A percentile compares a stretch with the other conserved stretches of the same genome.
Conservation (phyloP, 2,329 filamentous ascomycete species). For the Nectriaceae sp. region DNA sequence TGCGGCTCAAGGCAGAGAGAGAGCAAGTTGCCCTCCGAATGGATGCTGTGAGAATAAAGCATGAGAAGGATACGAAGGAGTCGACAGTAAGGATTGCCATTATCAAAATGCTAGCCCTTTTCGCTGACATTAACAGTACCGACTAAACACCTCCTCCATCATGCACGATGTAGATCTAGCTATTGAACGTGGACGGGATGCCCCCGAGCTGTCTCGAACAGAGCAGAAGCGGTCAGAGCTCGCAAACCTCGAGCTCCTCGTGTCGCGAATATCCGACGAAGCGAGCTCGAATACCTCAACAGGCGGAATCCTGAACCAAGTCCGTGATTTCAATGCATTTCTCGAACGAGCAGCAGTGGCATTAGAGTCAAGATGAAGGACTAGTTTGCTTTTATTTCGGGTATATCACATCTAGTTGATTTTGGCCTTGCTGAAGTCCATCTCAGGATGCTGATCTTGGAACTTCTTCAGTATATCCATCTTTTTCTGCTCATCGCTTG, state of each 20-base stretch:
- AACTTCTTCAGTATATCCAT: conserved; percentile 91
- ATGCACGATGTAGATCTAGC: conserved; percentile 66
- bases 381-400: conserved; percentile 3
- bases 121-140: conserved; percentile 34
- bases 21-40: conserved; percentile 64
- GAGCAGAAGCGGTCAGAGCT: conserved; percentile 53
- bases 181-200: conserved; percentile 51
- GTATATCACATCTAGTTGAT: conserved; percentile 47
- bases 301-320: conserved; percentile 56
- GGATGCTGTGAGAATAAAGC: conserved; percentile 62
- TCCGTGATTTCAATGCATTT: conserved; percentile 64
- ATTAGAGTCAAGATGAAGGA: conserved; percentile 48
- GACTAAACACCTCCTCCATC: conserved; percentile 55
- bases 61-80: conserved; percentile 56
- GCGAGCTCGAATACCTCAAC: conserved; percentile 50
- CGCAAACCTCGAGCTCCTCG: conserved; percentile 57
- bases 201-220: conserved; percentile 46
- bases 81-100: conserved; percentile 45
- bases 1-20: conserved; percentile 58
- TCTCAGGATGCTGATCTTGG: conserved; percentile 74
- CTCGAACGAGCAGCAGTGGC: conserved; percentile 61
- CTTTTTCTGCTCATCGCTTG: conserved; percentile 95
- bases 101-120: no score
- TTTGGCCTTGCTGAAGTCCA: conserved; percentile 73
- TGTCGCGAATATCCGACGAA: conserved; percentile 56